Base-by-base conservation (phyloP, 257 asterid species). In the Salvia hispanica region DNA sequence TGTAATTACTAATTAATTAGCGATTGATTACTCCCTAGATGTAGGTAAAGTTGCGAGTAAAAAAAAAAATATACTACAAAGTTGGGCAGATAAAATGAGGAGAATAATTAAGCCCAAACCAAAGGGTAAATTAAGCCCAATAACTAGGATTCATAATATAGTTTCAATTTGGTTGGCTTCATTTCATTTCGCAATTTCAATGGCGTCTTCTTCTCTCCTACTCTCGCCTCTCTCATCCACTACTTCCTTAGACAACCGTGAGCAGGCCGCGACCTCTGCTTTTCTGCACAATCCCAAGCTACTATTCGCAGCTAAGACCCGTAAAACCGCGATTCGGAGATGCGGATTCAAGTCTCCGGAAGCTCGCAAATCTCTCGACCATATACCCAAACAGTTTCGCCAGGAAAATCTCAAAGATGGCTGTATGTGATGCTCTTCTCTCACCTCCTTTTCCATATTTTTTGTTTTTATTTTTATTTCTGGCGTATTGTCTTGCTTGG, bases 331-430 rank as follows among this genome's bases (percentile, higher is more conserved):
- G 12, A 25, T 51, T 33, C 75, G 78, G 40, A 82, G 91, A 78
- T 83, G 83, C 43, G 79, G 78, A 8, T 89, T 79, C 78, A 71
- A 61, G 78, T 70, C 90, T 48, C 86, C 88, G 0, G 79, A 70
- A 33, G 85, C 90, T 58, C 76, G 66, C 72, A 80, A 80, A 64
- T 84, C 93, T 46, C 66, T 81, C 12, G 88, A 85, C 83, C 90
- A 79, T 74, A 88, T 90, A 31, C 99, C 97, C 63, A 84, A 88
- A 67, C 89, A 88, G 75, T 93, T 93, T 80, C 83, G 96, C 48
- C 78, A 77, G 66, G 96, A 90, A 11, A 88, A 93, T 78, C 92
- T 93, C 81, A 86, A 85, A 67, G 95, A 93, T 73, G 99, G 97
- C 64, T 64, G 98, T 92, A 74, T 76, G 86, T 70, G 8, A 34